Evolutionary conservation across 2,329 filamentous ascomycete species (phyloP).

Genomic region (Colletotrichum sp.): DNA sequence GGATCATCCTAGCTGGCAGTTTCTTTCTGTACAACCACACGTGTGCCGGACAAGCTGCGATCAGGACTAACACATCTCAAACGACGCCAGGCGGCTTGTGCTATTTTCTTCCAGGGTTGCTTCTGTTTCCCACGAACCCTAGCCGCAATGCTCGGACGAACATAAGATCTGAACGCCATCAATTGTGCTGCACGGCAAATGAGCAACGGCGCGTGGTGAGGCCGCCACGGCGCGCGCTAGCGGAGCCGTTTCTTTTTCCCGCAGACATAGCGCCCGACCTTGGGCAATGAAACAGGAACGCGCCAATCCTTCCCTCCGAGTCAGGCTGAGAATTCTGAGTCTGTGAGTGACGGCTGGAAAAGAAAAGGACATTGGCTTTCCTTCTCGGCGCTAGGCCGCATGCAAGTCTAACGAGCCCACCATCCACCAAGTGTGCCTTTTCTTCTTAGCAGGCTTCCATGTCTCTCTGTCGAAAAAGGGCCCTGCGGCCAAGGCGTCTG

Average conservation of each 20-base stretch:
- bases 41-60: neutral
- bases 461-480: neutral
- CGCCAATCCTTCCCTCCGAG: neutral
- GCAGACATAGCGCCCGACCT: neutral
- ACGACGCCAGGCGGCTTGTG: constrained; percentile 3
- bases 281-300: constrained; percentile 4
- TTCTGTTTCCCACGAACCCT: neutral
- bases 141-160: constrained; percentile 2
- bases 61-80: neutral
- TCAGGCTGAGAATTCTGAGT: neutral
- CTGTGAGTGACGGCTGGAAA: neutral
- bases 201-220: constrained; percentile 9
- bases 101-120: neutral
- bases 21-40: neutral
- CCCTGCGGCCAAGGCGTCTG: neutral
- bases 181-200: neutral
- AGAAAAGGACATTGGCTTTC: neutral
- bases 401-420: constrained; percentile 1
- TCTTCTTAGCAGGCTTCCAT: neutral
- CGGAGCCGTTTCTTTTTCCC: constrained; percentile 4
- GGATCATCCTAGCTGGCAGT: neutral
- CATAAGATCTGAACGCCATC: neutral
- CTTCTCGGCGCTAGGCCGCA: neutral
- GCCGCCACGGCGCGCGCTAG: constrained; percentile 11
- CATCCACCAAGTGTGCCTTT: neutral